Conservation (phyloP, 108 stramenopile genomes). For the Nitzschia sp. region DNA sequence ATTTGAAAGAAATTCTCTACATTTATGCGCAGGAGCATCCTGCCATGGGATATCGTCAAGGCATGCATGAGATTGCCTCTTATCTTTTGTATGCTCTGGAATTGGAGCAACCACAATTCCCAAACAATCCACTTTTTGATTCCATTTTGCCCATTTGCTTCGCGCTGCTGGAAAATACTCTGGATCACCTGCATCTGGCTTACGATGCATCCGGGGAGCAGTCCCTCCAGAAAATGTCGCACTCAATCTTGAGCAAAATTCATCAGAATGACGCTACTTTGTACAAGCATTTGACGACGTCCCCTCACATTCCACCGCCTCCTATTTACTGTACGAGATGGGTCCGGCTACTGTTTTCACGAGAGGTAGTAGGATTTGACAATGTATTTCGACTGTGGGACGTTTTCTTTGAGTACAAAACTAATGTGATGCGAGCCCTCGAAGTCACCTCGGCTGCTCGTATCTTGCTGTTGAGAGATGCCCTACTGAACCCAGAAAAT, state of each 20-base stretch:
- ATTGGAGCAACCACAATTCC: conserved; percentile 45
- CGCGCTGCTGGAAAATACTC: conserved; percentile 54
- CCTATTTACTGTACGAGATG: conserved; percentile 68
- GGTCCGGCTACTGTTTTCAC: conserved; percentile 77
- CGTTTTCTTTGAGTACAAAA: conserved; percentile 49
- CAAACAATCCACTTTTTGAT: conserved; percentile 42
- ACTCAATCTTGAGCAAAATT: conserved; percentile 58
- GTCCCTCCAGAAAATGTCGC: conserved; percentile 46
- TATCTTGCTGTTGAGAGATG: conserved; percentile 57
- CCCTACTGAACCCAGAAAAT: conserved; percentile 47
- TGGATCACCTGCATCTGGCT: conserved; percentile 55
- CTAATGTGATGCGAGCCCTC: conserved; percentile 50
- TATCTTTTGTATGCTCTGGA: conserved; percentile 69
- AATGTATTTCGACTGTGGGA: conserved; percentile 56
- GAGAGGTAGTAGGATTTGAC: conserved; percentile 53
- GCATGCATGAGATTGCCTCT: conserved; percentile 86
- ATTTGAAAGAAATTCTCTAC: conserved; percentile 40
- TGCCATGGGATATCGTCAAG: conserved; percentile 79
- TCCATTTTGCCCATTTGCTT: conserved; percentile 40
- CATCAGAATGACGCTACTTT: conserved; percentile 54
- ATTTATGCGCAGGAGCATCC: conserved; percentile 54
- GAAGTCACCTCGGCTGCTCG: conserved; percentile 67
- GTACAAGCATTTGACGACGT: conserved; percentile 37
- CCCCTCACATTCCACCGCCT: conserved; percentile 41
- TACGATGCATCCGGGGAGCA: conserved; percentile 61